Evolutionary conservation across 192 early-diverging fungal species (phyloP).

Genomic region (Coemansia sp.): DNA sequence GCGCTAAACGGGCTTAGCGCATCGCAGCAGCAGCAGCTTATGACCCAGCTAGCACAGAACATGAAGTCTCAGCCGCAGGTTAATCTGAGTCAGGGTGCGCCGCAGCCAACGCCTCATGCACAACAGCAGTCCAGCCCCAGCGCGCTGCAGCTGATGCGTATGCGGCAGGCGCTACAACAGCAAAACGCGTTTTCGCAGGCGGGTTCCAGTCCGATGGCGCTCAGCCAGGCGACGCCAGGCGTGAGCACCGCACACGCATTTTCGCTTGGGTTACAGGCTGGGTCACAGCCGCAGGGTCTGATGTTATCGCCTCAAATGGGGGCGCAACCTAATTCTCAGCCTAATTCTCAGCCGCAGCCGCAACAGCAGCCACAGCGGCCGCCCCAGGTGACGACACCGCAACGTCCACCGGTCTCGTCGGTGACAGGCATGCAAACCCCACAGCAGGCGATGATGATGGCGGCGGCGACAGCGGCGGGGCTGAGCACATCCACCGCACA

Average conservation of each 20-base stretch:
- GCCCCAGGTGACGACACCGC: conserved; percentile 13
- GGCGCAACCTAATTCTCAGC: conserved; percentile 11
- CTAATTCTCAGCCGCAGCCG: conserved; percentile 1
- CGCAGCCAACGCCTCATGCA: conserved; percentile 8
- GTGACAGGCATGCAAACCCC: conserved; percentile 27
- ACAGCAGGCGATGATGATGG: conserved; percentile 48
- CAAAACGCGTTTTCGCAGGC: conserved; percentile 17
- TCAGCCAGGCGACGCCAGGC: conserved; percentile 9
- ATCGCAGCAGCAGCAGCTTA: conserved; percentile 29
- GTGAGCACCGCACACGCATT: background rate
- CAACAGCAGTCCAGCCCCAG: conserved; percentile 24
- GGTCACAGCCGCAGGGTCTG: conserved; percentile 10
- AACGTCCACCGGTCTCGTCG: conserved; percentile 10
- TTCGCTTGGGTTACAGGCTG: background rate
- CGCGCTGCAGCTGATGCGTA: conserved; percentile 38
- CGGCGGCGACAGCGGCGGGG: conserved; percentile 35
- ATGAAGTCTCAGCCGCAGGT: conserved; percentile 26
- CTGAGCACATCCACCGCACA: conserved; percentile 34
- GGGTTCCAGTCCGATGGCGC: conserved; percentile 23
- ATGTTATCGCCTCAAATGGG: conserved; percentile 20
- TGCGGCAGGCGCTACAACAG: conserved; percentile 40
- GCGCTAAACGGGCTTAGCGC: background rate
- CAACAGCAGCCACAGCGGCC: conserved; percentile 14
- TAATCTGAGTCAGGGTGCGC: conserved; percentile 20
- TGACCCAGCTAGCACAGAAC: conserved; percentile 39